These are phyloP conservation scores for Bruguiera sexangula DNA, from an alignment of 345 rosid species.

Conservation along the genomic window DNA sequence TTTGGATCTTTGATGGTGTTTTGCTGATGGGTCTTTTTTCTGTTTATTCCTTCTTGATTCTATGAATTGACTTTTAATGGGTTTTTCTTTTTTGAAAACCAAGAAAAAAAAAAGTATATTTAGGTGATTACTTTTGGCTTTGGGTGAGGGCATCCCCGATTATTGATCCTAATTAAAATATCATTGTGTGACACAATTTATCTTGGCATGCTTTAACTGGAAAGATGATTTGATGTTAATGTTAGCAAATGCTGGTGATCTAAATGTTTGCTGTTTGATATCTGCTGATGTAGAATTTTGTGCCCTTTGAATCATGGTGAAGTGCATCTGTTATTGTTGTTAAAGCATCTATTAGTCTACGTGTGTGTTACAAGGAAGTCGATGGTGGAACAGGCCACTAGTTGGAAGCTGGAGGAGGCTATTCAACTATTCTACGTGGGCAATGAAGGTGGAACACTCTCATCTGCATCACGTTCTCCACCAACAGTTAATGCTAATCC, in stretches of 20 bases:
- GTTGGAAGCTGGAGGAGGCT: conserved; percentile 98
- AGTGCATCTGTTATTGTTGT: not conserved
- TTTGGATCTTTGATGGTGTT: not conserved
- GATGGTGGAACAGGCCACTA: conserved; percentile 62
- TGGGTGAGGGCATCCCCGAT: no score
- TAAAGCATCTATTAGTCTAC: not conserved
- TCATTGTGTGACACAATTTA: no score
- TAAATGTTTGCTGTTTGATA: not conserved
- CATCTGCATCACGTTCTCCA: conserved; percentile 45
- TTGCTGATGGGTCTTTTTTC: not conserved
- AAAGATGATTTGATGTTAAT: not conserved
- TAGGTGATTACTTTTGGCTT: no score
- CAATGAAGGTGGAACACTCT: conserved; percentile 50
- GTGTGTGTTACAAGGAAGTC: not conserved
- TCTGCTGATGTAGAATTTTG: not conserved
- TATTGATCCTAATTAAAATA: no score
- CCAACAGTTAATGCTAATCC: conserved; percentile 21
- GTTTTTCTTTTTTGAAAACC: not conserved
- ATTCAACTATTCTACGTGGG: conserved; percentile 90
- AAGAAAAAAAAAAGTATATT: no score
- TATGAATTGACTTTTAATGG: not conserved
- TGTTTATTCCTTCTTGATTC: not conserved
- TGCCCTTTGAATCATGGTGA: not conserved
- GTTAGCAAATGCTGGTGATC: not conserved
- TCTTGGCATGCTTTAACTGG: no score